Base-by-base conservation (phyloP, 83 land plant species). In the Thuja plicata region DNA sequence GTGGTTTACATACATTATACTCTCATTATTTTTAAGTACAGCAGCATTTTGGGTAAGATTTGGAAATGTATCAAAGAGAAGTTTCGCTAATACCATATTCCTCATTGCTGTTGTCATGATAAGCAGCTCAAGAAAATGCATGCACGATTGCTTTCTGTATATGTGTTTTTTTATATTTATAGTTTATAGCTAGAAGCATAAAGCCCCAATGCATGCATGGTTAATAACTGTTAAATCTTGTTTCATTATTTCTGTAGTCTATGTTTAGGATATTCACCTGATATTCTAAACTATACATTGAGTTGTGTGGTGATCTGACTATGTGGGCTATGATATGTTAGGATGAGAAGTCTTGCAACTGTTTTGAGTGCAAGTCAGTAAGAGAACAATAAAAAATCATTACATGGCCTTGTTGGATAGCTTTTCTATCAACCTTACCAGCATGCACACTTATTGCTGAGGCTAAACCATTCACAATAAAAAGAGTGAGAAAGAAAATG, bases 41-140 rank as follows among this genome's bases (percentile, higher is more conserved):
- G 99, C 99, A 48, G 97, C 98, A 71, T 98, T 98, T 91, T 97
- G 99, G 99, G 99, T 96, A 96, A 92, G 79, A 38, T 19, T 86
- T 78, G 62, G 8, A 78, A 15, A 73, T 48, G 40, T 15, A 55
- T 30, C 73, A 30, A 34, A 15, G 62, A 71, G 19, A 21, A 27
- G 19, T 8, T 19, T 41, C 35, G 19, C 32, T 73, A 40, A 86
- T 71, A 8, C 35, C 45, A 73, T 48, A 13, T 24, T 71, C 73
- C 3, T 86, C 12, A 43, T 50, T 34, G 40, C 17, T 86, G 19
- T 35, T 84, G 4, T 83, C 60, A 24, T 76, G 74, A 10, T 13
- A 86, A 55, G 8, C 50, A 3, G 40, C 35, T 12, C 35, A 32
- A 76, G 17, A 4, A 76, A 76, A 35, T 76, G 79, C 40, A 34